A percentile compares a stretch with the other conserved stretches of the same genome.
These are phyloP conservation scores for Leucocoprinus birnbaumii DNA, from an alignment of 768 basidiomycete genomes.

Conservation along the genomic window DNA sequence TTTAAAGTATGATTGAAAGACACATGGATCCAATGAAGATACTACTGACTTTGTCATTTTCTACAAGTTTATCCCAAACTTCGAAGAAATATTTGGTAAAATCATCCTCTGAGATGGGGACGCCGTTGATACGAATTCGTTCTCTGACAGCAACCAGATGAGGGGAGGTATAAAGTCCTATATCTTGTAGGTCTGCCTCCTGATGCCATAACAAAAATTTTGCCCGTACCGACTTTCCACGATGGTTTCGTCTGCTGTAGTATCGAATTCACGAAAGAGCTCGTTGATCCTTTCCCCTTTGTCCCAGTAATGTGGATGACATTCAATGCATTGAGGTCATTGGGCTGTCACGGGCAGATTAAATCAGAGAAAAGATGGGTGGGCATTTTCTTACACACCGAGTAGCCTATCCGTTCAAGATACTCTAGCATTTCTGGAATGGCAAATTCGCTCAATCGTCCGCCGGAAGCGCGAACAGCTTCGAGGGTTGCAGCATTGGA, in stretches of 20 bases:
- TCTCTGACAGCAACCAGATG: slow-evolving; percentile 96
- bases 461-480: slow-evolving; percentile 73
- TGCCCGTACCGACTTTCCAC: slow-evolving; percentile 74
- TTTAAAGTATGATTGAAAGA: slow-evolving; percentile 1
- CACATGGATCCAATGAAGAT: not conserved
- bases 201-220: not conserved
- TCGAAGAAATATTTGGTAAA: slow-evolving; percentile 95
- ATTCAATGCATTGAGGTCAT: slow-evolving; percentile 83
- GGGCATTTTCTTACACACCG: slow-evolving; percentile 43
- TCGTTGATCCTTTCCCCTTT: slow-evolving; percentile 97
- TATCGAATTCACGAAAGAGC: slow-evolving; percentile 88
- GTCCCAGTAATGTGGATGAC: slow-evolving; percentile 97
- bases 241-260: slow-evolving; percentile 69
- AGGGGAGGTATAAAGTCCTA: slow-evolving; percentile 95
- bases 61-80: slow-evolving; percentile 84
- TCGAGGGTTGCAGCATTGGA: slow-evolving; percentile 93
- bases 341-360: slow-evolving; percentile 45
- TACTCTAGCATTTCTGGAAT: slow-evolving; percentile 93
- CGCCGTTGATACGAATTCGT: slow-evolving; percentile 90
- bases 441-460: slow-evolving; percentile 54
- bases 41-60: slow-evolving; percentile 52
- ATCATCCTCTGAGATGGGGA: slow-evolving; percentile 80
- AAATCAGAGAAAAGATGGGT: slow-evolving; percentile 13
- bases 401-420: slow-evolving; percentile 80
- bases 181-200: too few species aligned